These are phyloP conservation scores for Lentinula guzmanii DNA, from an alignment of 768 basidiomycete genomes.

Conservation along the genomic window DNA sequence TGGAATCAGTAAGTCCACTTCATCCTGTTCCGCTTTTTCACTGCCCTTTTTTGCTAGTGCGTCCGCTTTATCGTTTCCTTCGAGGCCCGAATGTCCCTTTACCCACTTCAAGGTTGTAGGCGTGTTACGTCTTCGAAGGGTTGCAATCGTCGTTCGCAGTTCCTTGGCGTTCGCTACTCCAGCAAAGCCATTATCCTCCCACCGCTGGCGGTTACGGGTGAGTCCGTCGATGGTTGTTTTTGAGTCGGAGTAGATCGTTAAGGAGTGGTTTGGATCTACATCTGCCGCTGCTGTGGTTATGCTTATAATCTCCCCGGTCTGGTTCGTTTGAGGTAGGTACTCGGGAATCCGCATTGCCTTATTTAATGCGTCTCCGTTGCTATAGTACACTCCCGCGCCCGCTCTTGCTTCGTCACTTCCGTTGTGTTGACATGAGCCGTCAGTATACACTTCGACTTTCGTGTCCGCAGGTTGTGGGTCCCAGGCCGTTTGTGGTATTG, in stretches of 20 bases:
- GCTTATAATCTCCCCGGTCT: background rate
- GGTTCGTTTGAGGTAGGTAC: background rate
- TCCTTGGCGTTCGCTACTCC: background rate
- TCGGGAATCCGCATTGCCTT: background rate
- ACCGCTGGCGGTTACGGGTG: background rate
- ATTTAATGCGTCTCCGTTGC: no score
- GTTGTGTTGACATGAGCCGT: no score
- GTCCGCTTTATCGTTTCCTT: conserved; percentile 21
- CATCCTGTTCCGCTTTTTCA: conserved; percentile 6
- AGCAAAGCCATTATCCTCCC: background rate
- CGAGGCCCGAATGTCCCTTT: conserved; percentile 15
- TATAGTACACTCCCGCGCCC: no score
- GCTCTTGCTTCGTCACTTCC: no score
- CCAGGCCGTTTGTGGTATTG: no score
- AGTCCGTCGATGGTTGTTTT: background rate
- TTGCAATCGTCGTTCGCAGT: background rate
- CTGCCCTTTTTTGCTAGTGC: conserved; percentile 13
- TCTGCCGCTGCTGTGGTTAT: background rate
- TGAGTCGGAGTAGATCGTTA: background rate
- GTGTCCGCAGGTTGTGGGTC: no score
- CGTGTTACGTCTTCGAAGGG: conserved; percentile 10
- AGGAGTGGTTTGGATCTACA: background rate
- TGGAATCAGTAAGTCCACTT: background rate
- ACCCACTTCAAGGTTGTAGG: conserved; percentile 18
- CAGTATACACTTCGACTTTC: no score